Base-by-base conservation (phyloP, 495 filamentous ascomycete species). In the Penicillium maclennaniae region DNA sequence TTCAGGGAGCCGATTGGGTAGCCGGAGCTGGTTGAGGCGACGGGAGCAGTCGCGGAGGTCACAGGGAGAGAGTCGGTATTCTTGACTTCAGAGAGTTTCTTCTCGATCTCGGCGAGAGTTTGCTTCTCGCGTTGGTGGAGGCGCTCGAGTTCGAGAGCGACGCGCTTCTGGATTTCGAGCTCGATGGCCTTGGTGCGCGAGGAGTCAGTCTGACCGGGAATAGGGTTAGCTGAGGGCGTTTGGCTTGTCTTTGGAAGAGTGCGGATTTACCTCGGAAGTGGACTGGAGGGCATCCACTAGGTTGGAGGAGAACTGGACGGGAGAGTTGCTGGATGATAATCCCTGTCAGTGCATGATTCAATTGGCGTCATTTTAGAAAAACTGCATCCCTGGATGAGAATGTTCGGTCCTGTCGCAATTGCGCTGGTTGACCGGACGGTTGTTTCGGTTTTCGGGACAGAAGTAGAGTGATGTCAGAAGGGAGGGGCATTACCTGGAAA, bases 131-230 rank as follows among this genome's bases (percentile, higher is more conserved):
- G 81, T 25, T 83, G 78, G 58, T 77, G 79, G 48, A 96, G 83
- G 45, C 84, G 84, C 58, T 86, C 79, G 45, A 98, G 86, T 71
- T 97, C 95, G 56, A 83, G 73, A 61, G 84, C 80, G 54, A 97
- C 90, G 72, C 95, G 95, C 58, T 79, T 72, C 75, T 97, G 91
- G 66, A 97, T 87, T 57, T 89, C 84, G 53, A 95, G 84, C 71
- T 98, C 93, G 66, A 90, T 72, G 71, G 83, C 71, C 70, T 88
- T 88, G 60, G 85, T 76, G 63, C 93, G 92, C 55, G 89, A 89
- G 43, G 85, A 82, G 74, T 98, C 90, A 70, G 85, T 89, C 91
- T 96, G 70, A 53, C 46, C 12, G n/a, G 16, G 2, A 1, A 5
- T n/a, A 12, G 43, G 23, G 20, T 60, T 47, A 45, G 46, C 61